Conservation (phyloP, 2,329 filamentous ascomycete species). For the Orbilia oligospora region DNA sequence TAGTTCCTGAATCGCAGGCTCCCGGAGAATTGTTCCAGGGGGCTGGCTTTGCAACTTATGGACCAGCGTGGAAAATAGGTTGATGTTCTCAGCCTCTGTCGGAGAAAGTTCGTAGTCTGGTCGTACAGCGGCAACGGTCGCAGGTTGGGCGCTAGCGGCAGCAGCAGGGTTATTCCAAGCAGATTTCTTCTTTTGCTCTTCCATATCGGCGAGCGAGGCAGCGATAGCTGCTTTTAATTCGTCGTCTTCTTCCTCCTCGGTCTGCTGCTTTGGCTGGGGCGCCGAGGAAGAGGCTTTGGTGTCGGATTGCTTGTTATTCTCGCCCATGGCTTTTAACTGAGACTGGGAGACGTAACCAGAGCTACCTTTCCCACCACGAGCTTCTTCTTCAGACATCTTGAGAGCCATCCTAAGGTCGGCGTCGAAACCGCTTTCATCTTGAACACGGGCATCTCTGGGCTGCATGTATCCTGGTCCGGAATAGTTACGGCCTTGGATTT, state of each 20-base stretch:
- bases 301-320: slow-evolving; percentile 64
- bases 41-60: slow-evolving; percentile 95
- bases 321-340: slow-evolving; percentile 68
- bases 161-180: slow-evolving; percentile 74
- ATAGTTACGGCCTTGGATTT: slow-evolving; percentile 68
- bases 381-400: slow-evolving; percentile 97
- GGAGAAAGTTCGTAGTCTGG: slow-evolving; percentile 89
- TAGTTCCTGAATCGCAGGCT: slow-evolving; percentile 97
- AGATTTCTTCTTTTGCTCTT: slow-evolving; percentile 95
- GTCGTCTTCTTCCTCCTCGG: slow-evolving; percentile 86
- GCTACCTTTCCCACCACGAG: slow-evolving; percentile 77
- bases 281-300: slow-evolving; percentile 65
- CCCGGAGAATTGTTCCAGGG: slow-evolving; percentile 93
- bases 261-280: slow-evolving; percentile 58
- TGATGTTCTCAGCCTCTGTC: slow-evolving; percentile 97
- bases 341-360: slow-evolving; percentile 80
- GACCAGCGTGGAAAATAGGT: slow-evolving; percentile 92
- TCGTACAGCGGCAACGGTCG: slow-evolving; percentile 55
- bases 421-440: slow-evolving; percentile 84
- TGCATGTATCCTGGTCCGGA: slow-evolving; percentile 79
- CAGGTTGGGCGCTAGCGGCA: slow-evolving; percentile 70
- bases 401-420: slow-evolving; percentile 93
- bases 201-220: slow-evolving; percentile 95
- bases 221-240: slow-evolving; percentile 96
- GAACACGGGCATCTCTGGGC: slow-evolving; percentile 84